phyloP scores from a whole-genome alignment of 352 stramenopile genomes.

The Phytophthora parvispora region DNA sequence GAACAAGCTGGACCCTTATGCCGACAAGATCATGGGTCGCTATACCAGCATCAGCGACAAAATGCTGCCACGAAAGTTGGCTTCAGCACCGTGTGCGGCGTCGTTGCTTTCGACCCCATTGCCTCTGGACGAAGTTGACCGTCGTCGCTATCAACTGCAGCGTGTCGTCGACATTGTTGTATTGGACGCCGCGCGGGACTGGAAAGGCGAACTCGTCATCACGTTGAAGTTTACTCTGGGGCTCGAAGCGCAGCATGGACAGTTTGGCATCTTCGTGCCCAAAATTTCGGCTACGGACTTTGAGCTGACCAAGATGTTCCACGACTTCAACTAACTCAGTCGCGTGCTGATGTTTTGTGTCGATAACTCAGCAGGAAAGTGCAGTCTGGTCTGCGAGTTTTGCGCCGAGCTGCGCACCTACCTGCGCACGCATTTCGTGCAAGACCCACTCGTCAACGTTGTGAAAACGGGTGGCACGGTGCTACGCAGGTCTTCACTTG shows the following conservation, averaged over 20 bases:
- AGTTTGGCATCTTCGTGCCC: slow-evolving; percentile 18
- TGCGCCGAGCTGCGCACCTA: slow-evolving; percentile 17
- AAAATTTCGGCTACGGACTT: neutral
- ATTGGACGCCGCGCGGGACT: slow-evolving; percentile 23
- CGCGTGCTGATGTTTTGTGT: slow-evolving; percentile 22
- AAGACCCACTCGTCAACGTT: slow-evolving; percentile 20
- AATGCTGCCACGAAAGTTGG: slow-evolving; percentile 23
- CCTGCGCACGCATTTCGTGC: slow-evolving; percentile 15
- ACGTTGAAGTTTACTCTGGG: slow-evolving; percentile 23
- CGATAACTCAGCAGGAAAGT: neutral
- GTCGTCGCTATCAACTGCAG: slow-evolving; percentile 21
- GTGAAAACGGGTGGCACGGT: slow-evolving; percentile 11
- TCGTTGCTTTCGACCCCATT: slow-evolving; percentile 15
- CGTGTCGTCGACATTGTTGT: slow-evolving; percentile 23
- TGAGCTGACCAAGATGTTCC: slow-evolving; percentile 9
- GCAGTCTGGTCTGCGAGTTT: slow-evolving; percentile 13
- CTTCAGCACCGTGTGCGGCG: slow-evolving; percentile 13
- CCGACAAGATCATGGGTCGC: slow-evolving; percentile 12
- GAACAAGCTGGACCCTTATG: too few species aligned
- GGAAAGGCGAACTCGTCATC: slow-evolving; percentile 28
- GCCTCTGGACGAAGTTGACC: neutral
- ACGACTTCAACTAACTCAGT: slow-evolving; percentile 24
- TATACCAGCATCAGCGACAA: slow-evolving; percentile 1
- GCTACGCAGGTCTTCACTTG: slow-evolving; percentile 20
- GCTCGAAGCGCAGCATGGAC: slow-evolving; percentile 1